phyloP scores from a whole-genome alignment of 1,284 basidiomycete genomes.

The Heterobasidion irregulare region DNA sequence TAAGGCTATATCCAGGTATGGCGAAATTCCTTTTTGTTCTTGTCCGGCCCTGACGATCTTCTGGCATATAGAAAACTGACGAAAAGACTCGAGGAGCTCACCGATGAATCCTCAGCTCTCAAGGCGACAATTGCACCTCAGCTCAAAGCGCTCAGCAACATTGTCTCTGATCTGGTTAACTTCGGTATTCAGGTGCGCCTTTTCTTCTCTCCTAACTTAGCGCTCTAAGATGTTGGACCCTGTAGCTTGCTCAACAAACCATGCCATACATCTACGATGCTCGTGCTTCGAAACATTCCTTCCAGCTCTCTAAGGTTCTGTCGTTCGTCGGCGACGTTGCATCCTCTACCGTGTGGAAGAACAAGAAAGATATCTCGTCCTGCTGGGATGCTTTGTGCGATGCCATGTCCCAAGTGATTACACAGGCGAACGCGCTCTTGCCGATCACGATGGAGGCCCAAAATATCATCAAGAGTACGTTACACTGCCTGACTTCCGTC shows the following conservation, averaged over 20 bases:
- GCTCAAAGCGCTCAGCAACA: slow-evolving; percentile 62
- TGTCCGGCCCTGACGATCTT: slow-evolving; percentile 1
- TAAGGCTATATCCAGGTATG: slow-evolving; percentile 72
- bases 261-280: slow-evolving; percentile 74
- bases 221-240: background rate
- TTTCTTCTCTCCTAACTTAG: background rate
- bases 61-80: slow-evolving; percentile 64
- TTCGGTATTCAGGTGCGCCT: slow-evolving; percentile 76
- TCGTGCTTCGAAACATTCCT: slow-evolving; percentile 65
- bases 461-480: slow-evolving; percentile 71
- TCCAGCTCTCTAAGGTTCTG: slow-evolving; percentile 69
- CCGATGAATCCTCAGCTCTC: slow-evolving; percentile 62
- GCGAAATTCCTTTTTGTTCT: slow-evolving; percentile 16
- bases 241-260: slow-evolving; percentile 78
- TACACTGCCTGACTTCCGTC: background rate
- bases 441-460: slow-evolving; percentile 70
- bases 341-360: slow-evolving; percentile 62
- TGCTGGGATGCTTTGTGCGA: slow-evolving; percentile 75
- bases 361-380: slow-evolving; percentile 50
- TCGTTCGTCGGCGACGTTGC: slow-evolving; percentile 68
- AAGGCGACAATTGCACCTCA: slow-evolving; percentile 63
- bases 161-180: slow-evolving; percentile 77
- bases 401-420: slow-evolving; percentile 60
- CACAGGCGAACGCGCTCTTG: slow-evolving; percentile 64
- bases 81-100: slow-evolving; percentile 76